Conservation (phyloP, 2,329 filamentous ascomycete species). For the Talaromyces amestolkiae region DNA sequence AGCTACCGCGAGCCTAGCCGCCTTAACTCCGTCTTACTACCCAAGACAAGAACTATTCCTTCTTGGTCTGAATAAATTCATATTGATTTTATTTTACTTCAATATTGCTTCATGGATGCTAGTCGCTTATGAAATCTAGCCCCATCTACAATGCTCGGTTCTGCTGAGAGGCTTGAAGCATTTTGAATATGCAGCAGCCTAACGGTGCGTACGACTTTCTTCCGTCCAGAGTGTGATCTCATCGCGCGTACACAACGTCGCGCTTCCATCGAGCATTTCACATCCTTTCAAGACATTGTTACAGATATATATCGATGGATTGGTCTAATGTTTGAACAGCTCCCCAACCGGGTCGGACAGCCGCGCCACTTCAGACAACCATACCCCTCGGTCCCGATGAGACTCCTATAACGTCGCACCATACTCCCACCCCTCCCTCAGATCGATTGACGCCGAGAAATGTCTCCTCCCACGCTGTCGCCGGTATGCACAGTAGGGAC, state of each 20-base stretch:
- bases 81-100: background rate
- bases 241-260: conserved; percentile 6
- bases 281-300: background rate
- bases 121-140: background rate
- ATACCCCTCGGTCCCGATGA: conserved; percentile 45
- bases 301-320: background rate
- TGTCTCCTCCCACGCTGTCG: conserved; percentile 37
- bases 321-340: conserved; percentile 10
- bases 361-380: conserved; percentile 38
- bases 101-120: background rate
- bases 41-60: background rate
- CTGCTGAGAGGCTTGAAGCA: conserved; percentile 14
- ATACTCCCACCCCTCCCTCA: conserved; percentile 37
- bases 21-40: conserved; percentile 1
- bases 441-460: conserved; percentile 40
- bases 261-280: background rate
- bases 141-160: background rate
- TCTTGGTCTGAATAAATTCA: background rate
- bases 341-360: conserved; percentile 35
- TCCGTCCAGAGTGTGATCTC: background rate
- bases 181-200: conserved; percentile 17
- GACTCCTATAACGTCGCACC: conserved; percentile 36
- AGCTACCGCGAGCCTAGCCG: background rate
- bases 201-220: conserved; percentile 15
- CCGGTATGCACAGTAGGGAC: conserved; percentile 44